phyloP scores from a whole-genome alignment of 2,329 filamentous ascomycete genomes.

The Trichoderma sp. region DNA sequence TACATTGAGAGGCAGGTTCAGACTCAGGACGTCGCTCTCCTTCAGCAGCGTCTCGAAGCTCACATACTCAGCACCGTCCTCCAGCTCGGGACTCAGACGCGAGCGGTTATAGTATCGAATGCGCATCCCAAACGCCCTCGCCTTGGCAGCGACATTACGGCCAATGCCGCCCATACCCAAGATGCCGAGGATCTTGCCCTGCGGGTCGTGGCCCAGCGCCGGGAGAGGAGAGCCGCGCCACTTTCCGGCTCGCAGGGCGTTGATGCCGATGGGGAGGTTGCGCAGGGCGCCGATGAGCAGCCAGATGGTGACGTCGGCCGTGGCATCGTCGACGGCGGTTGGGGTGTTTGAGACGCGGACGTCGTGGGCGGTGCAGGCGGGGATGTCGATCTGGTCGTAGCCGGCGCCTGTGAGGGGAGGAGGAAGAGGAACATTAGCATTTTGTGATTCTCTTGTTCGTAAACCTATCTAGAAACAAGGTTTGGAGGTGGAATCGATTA shows the following conservation, averaged over 20 bases:
- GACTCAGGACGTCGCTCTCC: conserved; percentile 70
- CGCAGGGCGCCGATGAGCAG: conserved; percentile 76
- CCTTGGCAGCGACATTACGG: conserved; percentile 70
- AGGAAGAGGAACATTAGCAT: not conserved
- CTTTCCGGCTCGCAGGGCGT: conserved; percentile 59
- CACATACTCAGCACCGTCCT: conserved; percentile 62
- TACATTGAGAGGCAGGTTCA: conserved; percentile 80
- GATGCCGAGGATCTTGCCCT: conserved; percentile 76
- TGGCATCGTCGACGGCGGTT: conserved; percentile 77
- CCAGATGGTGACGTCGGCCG: conserved; percentile 77
- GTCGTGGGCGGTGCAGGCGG: conserved; percentile 63
- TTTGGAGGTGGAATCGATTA: not conserved
- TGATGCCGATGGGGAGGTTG: conserved; percentile 66
- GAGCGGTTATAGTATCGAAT: conserved; percentile 73
- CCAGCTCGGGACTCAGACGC: conserved; percentile 53
- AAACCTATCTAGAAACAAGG: not conserved
- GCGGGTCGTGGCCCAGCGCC: conserved; percentile 69
- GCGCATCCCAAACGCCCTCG: conserved; percentile 70
- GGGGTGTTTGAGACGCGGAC: conserved; percentile 78
- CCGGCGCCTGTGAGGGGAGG: conserved; percentile 59
- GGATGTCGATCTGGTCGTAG: conserved; percentile 77
- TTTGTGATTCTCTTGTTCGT: not conserved
- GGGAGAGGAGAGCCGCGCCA: conserved; percentile 62
- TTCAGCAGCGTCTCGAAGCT: conserved; percentile 68
- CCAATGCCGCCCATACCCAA: conserved; percentile 86